These are phyloP conservation scores for Fusarium denticulatum DNA, from an alignment of 2,329 filamentous ascomycete genomes.

Conservation along the genomic window DNA sequence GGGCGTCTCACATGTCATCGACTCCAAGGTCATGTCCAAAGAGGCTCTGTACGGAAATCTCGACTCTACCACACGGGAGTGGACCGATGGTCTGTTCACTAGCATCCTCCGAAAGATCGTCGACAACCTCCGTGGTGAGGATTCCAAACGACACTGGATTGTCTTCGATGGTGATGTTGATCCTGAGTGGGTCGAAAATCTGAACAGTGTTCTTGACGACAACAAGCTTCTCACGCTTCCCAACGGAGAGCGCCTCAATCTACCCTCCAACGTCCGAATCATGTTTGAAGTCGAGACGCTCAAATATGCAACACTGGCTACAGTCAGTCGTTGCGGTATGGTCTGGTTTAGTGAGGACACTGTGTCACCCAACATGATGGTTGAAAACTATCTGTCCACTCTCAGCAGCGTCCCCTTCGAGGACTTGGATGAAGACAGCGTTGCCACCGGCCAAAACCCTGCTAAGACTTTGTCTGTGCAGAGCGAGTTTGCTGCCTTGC, in stretches of 20 bases:
- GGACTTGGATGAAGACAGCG: constrained; percentile 92
- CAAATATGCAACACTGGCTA: constrained; percentile 96
- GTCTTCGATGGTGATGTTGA: constrained; percentile 99
- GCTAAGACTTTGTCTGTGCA: constrained; percentile 84
- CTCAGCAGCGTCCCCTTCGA: constrained; percentile 88
- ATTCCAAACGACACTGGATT: constrained; percentile 98
- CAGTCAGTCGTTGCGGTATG: constrained; percentile 99
- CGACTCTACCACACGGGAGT: constrained; percentile 96
- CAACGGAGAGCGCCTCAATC: constrained; percentile 95
- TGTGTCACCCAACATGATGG: constrained; percentile 91
- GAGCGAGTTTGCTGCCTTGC: constrained; percentile 78
- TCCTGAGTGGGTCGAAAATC: constrained; percentile 98
- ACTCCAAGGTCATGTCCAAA: constrained; percentile 99
- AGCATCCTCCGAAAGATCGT: constrained; percentile 98
- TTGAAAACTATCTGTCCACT: constrained; percentile 87
- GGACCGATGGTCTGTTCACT: constrained; percentile 98
- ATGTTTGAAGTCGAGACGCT: constrained; percentile 99
- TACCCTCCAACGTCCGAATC: constrained; percentile 94
- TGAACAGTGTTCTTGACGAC: constrained; percentile 99
- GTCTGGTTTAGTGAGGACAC: constrained; percentile 99
- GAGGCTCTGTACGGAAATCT: constrained; percentile 95
- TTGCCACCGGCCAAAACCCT: constrained; percentile 77
- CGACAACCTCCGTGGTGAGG: constrained; percentile 96
- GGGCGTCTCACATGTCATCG: constrained; percentile 96
- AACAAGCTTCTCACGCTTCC: constrained; percentile 97